Base-by-base conservation (phyloP, 2,329 filamentous ascomycete species). In the Clarireedia sp. region DNA sequence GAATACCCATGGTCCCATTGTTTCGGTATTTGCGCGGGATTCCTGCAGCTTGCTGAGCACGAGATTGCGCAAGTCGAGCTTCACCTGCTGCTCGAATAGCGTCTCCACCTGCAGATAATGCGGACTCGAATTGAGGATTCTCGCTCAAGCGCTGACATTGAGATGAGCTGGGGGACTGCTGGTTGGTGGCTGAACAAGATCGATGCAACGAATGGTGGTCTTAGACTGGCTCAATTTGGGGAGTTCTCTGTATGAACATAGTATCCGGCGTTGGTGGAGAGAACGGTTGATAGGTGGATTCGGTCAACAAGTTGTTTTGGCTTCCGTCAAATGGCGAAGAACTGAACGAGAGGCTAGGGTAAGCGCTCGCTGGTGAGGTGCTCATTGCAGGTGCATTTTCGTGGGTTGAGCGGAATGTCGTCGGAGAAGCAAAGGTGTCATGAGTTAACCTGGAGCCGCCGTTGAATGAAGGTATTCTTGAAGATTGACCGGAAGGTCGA, bases 41-140 rank as follows among this genome's bases (percentile, higher is more conserved):
- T 36, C 52, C 46, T 10, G 46, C 46, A 17, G 52, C 52, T 44
- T 55, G 52, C 19, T 43, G 38, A 9, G 52, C 52, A 3, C 38
- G 52, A 21, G 40, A 38, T 50, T 19, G 17, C 14, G 46, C 52
- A n/a, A 55, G 46, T 5, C 43, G 43, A 8, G 43, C 43, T 24
- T 46, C 43, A 8, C 43, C 43, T 12, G 43, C 43, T 7, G 43
- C 43, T 6, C 12, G 19, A 16, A 46, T 46, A 16, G 43, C 43
- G 7, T 46, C 21, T 4, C 52, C 52, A n/a, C 43, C 37, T 43
- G 50, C 38, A 14, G 52, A 41, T 19, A 55, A 23, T 3, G 52
- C 52, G 2, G 52, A 50, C 8, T 55, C 52, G 3, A 55, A 55
- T 1, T 48, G 49, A 6, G 52, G 52, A 7, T 50, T 55, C 10